Evolutionary conservation across 2,329 filamentous ascomycete genomes (phyloP), one percentile per base, ranked within the genome.

Genomic region (Fusarium subtropicale): DNA sequence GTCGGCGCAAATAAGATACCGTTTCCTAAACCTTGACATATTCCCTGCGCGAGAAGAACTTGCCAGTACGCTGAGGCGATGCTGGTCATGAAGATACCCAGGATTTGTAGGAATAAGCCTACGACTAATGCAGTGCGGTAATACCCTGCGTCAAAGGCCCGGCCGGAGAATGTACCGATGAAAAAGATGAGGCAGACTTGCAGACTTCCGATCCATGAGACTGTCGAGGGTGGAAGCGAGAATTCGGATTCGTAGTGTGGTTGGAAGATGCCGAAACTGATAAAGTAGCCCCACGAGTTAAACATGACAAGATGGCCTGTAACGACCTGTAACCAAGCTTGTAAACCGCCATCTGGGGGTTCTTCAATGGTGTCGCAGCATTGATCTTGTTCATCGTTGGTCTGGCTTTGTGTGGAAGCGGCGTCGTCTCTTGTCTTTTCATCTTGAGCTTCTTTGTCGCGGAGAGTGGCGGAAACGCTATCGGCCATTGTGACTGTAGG

Each of bases 21-120:
- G 71, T 81, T 79, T 2, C 88, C 87, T 2, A 90, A 76, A 0
- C 88, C 87, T 28, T 85, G 81, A 44, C 86, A 87, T 1, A 90
- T 64, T 1, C 86, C 88, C 66, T 90, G 88, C 0, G 82, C 77
- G 0, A 87, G 79, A 31, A 86, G 78, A 0, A 86, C 62, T 46
- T 86, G 82, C 80, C 81, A 85, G 70, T 85, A 85, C 24, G 73
- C 64, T 0, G 72, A 81, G 9, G 79, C 74, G 2, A 83, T 73
- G 33, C 81, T 84, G 11, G 83, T 83, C 70, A 80, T 78, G 69
- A 86, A 82, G 28, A 82, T 79, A 18, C 84, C 83, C 1, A 83
- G 26, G 0, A 83, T 64, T 57, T 87, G 82, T 31, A 88, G 73
- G 18, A 81, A 74, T 0, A 77, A 77, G 1, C 82, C 80, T 0